These are phyloP conservation scores for Calocera viscosa DNA, from an alignment of 768 basidiomycete genomes.

Conservation along the genomic window DNA sequence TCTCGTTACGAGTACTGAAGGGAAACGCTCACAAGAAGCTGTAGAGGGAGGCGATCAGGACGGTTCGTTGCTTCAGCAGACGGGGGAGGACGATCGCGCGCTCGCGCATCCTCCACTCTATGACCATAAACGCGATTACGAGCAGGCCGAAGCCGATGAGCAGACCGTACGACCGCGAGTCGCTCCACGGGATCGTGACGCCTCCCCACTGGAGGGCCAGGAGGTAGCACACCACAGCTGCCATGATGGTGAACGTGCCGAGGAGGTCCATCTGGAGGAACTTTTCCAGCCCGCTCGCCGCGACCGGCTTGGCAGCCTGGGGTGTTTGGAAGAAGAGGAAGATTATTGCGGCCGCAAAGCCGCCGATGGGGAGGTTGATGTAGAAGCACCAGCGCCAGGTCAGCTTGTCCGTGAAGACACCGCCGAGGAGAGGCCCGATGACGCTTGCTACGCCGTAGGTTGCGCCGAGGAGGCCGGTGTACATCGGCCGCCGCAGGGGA, in stretches of 20 bases:
- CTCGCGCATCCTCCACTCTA: constrained; percentile 27
- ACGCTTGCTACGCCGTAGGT: constrained; percentile 27
- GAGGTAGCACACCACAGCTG: not conserved
- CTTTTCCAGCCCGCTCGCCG: not conserved
- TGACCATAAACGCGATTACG: constrained; percentile 24
- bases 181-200: not conserved
- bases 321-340: constrained; percentile 25
- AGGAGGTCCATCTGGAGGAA: not conserved
- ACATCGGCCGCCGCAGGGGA: constrained; percentile 8
- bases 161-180: not conserved
- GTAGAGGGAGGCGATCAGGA: not conserved
- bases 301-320: constrained; percentile 7
- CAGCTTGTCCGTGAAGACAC: constrained; percentile 28
- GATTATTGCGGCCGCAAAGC: constrained; percentile 24
- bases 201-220: constrained; percentile 13
- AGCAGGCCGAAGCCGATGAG: constrained; percentile 21
- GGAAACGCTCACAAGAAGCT: not conserved
- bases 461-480: constrained; percentile 11
- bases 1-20: not conserved
- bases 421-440: constrained; percentile 28
- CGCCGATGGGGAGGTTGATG: constrained; percentile 27
- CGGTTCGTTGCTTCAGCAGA: constrained; percentile 26
- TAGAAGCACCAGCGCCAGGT: constrained; percentile 30
- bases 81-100: constrained; percentile 31
- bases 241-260: not conserved